Evolutionary conservation across 1,284 basidiomycete species (phyloP).

Genomic region (Naganishia liquefaciens): DNA sequence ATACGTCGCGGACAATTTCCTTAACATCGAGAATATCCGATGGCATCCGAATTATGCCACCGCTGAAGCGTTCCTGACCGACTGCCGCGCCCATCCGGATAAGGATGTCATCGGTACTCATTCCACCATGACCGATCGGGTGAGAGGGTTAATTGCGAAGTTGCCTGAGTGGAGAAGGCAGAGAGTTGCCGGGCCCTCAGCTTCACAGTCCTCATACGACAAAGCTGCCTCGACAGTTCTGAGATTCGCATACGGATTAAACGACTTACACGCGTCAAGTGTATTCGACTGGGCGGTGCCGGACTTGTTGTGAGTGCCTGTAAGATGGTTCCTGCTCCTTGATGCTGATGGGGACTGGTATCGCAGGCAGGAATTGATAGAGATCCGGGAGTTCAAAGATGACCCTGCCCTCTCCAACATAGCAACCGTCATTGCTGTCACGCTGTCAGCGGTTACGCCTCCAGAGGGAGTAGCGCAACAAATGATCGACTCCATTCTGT

Average conservation of each 20-base stretch:
- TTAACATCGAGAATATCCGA: conserved; percentile 69
- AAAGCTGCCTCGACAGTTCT: conserved; percentile 72
- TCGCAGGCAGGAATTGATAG: conserved; percentile 24
- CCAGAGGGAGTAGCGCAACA: conserved; percentile 55
- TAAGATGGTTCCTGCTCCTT: not conserved
- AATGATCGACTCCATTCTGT: conserved; percentile 50
- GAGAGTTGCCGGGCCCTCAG: conserved; percentile 79
- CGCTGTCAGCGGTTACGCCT: conserved; percentile 55
- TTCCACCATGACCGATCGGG: conserved; percentile 61
- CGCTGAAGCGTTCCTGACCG: conserved; percentile 64
- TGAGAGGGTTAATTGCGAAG: conserved; percentile 61
- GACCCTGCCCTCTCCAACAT: conserved; percentile 37
- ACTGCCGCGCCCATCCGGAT: conserved; percentile 61
- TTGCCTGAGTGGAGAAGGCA: conserved; percentile 70
- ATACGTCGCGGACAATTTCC: conserved; percentile 69
- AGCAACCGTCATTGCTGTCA: conserved; percentile 53
- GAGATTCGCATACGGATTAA: conserved; percentile 72
- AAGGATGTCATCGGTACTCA: conserved; percentile 73
- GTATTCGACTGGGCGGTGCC: conserved; percentile 73
- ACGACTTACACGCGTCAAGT: conserved; percentile 71
- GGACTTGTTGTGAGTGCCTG: conserved; percentile 64
- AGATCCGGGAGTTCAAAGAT: conserved; percentile 27
- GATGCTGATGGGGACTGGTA: not conserved
- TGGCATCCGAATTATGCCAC: conserved; percentile 72
- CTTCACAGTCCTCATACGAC: conserved; percentile 83